Evolutionary conservation across 129 eudicot genomes (phyloP), one percentile per base, ranked within the genome.

Genomic region (Chrysanthemum seticuspe): DNA sequence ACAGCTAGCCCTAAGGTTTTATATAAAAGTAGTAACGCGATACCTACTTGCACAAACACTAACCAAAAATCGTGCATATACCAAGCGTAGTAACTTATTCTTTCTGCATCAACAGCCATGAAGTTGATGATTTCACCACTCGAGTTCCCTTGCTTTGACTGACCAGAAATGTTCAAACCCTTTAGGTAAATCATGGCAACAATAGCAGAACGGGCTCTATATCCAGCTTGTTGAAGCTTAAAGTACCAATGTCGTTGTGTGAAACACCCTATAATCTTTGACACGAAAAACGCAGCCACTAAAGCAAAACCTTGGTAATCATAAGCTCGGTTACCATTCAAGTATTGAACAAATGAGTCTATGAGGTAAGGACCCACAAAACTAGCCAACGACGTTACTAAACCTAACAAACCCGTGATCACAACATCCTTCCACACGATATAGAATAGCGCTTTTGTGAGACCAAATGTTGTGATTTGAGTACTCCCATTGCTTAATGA

Each of bases 281-380:
- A 89, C 68, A 70, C n/a, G 15, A 81, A 74, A 56, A 93, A 93
- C 9, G 84, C 83, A 55, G 83, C 78, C 62, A 93, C 90, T 68
- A 93, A 82, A 54, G 78, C 48, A 50, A 64, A 81, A 44, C 95
- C 92, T 79, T 93, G 84, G 57, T 87, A 76, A 29, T 87, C 56
- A 60, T 70, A 87, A 13, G 67, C 69, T 36, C 83, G 78, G 0
- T 16, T 73, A 14, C 98, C 98, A 54, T 84, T 81, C 1, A 93
- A 85, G 82, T 81, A 93, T 40, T 85, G 92, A 61, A 93, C 98
- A 31, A 93, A 87, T 52, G 81, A 55, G 65, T 93, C 96, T 10
- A 93, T 93, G 72, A 93, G 95, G 82, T 74, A 89, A 3, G 98
- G 98, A 34, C 97, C 98, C 2, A 89, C 97, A 71, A 85, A 89